phyloP scores from a whole-genome alignment of 306 rosid genomes.

The Begonia fuchsioides region DNA sequence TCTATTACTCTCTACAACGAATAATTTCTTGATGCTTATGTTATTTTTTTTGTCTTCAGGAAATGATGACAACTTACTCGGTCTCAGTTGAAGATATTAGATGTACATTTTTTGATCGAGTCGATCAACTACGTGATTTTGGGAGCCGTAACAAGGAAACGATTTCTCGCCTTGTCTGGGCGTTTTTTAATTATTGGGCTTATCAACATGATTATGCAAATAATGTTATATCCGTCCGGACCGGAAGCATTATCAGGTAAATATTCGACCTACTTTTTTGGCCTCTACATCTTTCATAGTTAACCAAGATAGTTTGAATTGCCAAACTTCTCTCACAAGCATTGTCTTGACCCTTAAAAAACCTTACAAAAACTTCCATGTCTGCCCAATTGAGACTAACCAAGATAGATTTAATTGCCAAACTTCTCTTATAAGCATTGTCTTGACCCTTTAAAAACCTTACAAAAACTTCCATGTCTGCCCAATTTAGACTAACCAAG shows the following conservation, averaged over 20 bases:
- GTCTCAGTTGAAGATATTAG: conserved; percentile 43
- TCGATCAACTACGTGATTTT: conserved; percentile 45
- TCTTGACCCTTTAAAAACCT: no score
- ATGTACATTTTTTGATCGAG: conserved; percentile 78
- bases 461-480: no score
- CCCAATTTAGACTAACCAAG: no score
- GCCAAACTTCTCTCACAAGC: no score
- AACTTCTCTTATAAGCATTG: no score
- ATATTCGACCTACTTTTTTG: not conserved
- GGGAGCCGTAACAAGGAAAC: conserved; percentile 60
- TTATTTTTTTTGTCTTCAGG: conserved; percentile 23
- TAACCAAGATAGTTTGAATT: no score
- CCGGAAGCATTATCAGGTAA: conserved; percentile 71
- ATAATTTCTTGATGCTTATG: not conserved
- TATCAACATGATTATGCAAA: conserved; percentile 76
- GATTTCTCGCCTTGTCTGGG: conserved; percentile 83
- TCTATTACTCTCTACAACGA: not conserved
- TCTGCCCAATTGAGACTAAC: no score
- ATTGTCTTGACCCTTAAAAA: no score
- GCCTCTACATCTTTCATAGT: no score
- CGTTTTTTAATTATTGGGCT: conserved; percentile 92
- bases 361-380: no score
- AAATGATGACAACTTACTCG: conserved; percentile 50
- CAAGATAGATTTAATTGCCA: no score
- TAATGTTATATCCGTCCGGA: conserved; percentile 76